Conservation (phyloP, 345 rosid species). For the Aquilaria malaccensis region DNA sequence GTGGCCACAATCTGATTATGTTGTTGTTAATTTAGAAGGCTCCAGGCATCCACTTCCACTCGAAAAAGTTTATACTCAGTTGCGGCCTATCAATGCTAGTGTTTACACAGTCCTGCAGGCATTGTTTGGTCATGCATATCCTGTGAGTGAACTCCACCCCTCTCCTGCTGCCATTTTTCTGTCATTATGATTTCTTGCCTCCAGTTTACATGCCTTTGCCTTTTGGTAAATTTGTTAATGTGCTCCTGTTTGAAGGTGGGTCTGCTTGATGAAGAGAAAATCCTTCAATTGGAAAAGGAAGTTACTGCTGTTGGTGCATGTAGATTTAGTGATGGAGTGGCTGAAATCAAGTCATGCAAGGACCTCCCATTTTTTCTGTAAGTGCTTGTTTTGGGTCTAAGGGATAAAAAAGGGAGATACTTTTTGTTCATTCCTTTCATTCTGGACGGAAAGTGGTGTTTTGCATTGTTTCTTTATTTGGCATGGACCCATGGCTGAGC, state of each 20-base stretch:
- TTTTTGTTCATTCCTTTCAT: no score
- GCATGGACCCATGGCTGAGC: no score
- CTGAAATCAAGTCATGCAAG: constrained; percentile 71
- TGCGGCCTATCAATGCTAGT: constrained; percentile 72
- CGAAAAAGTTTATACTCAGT: constrained; percentile 60
- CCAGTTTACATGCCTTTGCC: not conserved
- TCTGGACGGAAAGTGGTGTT: no score
- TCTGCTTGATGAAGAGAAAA: constrained; percentile 86
- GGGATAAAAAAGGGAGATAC: not conserved
- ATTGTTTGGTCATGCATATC: constrained; percentile 64
- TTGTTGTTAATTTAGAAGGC: constrained; percentile 70
- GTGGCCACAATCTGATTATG: constrained; percentile 36
- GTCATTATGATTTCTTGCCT: not conserved
- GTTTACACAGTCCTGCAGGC: constrained; percentile 85
- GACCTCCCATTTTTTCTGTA: constrained; percentile 94
- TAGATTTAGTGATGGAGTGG: constrained; percentile 48
- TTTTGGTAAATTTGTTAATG: not conserved
- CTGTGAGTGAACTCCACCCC: constrained; percentile 33
- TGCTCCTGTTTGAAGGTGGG: constrained; percentile 49
- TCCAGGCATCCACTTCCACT: constrained; percentile 75
- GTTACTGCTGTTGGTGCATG: constrained; percentile 66
- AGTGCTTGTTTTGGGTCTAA: constrained; percentile 18
- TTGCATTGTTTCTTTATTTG: no score
- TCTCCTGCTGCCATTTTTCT: not conserved
- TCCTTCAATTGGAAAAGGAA: constrained; percentile 72